phyloP scores from a whole-genome alignment of 768 basidiomycete genomes.

The Cytidiella melzeri region DNA sequence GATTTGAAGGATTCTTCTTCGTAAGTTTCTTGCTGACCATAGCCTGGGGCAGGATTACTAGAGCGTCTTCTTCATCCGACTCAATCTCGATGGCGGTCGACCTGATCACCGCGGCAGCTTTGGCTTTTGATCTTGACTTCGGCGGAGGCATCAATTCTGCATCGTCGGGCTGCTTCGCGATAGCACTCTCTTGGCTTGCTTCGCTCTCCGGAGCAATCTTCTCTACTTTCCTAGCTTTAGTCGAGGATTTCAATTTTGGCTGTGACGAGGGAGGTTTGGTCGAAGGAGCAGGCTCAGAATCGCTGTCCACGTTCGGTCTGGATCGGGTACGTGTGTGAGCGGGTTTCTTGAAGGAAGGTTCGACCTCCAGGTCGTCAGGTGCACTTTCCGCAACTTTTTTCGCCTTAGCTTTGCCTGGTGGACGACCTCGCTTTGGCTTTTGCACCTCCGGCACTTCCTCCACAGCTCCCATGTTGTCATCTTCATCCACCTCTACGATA shows the following conservation, averaged over 20 bases:
- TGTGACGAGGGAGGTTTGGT: background rate
- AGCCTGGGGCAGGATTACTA: conserved; percentile 10
- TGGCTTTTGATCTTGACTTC: conserved; percentile 14
- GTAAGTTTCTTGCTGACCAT: conserved; percentile 7
- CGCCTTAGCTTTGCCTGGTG: conserved; percentile 4
- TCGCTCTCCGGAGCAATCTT: background rate
- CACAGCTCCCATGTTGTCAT: conserved; percentile 12
- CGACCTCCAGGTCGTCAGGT: background rate
- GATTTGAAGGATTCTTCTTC: conserved; percentile 5
- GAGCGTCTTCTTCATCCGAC: conserved; percentile 6
- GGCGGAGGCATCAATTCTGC: conserved; percentile 1
- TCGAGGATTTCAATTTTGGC: conserved; percentile 1
- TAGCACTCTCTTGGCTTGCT: background rate
- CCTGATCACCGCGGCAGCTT: conserved; percentile 9
- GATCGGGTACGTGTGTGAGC: conserved; percentile 15
- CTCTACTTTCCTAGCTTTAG: conserved; percentile 5
- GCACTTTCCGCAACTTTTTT: conserved; percentile 8
- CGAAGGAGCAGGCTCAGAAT: conserved; percentile 9
- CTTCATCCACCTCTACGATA: conserved; percentile 26
- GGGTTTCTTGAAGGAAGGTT: background rate
- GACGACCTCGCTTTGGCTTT: conserved; percentile 15
- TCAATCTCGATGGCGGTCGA: conserved; percentile 1
- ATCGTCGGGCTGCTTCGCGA: conserved; percentile 17
- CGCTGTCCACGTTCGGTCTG: conserved; percentile 12
- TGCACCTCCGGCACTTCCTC: conserved; percentile 11